Evolutionary conservation across 306 rosid species (phyloP).

Genomic region (Luffa aegyptiaca): DNA sequence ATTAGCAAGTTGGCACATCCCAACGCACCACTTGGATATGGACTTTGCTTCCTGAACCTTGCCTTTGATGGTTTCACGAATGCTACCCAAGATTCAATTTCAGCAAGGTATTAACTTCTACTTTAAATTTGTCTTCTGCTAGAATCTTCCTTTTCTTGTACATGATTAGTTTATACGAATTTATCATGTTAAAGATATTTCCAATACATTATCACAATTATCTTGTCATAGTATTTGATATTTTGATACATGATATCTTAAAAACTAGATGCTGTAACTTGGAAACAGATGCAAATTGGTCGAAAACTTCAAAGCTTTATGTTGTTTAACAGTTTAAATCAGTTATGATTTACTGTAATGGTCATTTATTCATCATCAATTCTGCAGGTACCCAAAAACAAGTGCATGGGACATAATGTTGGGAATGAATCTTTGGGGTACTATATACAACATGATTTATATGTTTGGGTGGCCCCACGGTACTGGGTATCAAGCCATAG

Average conservation of each 20-base stretch:
- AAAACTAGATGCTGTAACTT: not conserved
- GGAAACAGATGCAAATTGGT: not conserved
- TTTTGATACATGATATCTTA: not conserved
- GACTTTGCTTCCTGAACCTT: constrained; percentile 85
- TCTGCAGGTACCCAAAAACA: constrained; percentile 77
- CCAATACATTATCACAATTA: not conserved
- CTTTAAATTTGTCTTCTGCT: not conserved
- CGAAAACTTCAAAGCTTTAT: not conserved
- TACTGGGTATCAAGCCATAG: constrained; percentile 71
- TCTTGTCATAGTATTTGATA: not conserved
- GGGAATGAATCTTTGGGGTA: constrained; percentile 98
- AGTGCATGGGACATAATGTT: constrained; percentile 97
- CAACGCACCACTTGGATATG: constrained; percentile 94
- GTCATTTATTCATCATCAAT: constrained; percentile 13
- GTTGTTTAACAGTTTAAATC: not conserved
- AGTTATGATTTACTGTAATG: not conserved
- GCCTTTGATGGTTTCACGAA: constrained; percentile 98
- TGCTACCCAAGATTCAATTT: constrained; percentile 98
- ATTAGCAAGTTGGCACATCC: constrained; percentile 89
- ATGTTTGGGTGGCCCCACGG: constrained; percentile 85
- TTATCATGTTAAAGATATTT: not conserved
- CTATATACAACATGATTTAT: constrained; percentile 76
- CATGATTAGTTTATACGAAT: not conserved
- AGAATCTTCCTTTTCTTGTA: not conserved
- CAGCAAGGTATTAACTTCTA: constrained; percentile 36